Conservation (phyloP, 164 flowering plant genomes). For the Kingdonia uniflora region DNA sequence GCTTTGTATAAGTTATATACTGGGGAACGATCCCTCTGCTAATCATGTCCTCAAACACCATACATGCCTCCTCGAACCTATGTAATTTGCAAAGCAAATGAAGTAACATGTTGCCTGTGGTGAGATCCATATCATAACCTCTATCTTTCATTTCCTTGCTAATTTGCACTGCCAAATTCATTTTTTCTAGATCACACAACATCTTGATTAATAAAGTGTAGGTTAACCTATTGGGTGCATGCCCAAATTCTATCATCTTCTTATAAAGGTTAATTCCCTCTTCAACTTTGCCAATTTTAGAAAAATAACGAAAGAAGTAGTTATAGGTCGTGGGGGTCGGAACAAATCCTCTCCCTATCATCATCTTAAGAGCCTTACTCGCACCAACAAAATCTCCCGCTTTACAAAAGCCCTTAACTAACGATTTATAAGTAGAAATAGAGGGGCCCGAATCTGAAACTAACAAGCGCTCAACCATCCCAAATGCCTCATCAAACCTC, state of each 20-base stretch:
- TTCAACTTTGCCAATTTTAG: conserved; percentile 44
- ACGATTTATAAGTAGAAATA: conserved; percentile 62
- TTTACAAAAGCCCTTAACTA: conserved; percentile 29
- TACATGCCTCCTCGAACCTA: conserved; percentile 49
- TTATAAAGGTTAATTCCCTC: conserved; percentile 74
- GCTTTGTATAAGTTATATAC: conserved; percentile 49
- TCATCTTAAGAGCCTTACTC: conserved; percentile 66
- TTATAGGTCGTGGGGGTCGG: conserved; percentile 83
- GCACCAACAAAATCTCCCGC: conserved; percentile 21
- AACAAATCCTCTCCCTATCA: conserved; percentile 38
- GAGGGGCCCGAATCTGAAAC: conserved; percentile 53
- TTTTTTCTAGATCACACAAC: conserved; percentile 55
- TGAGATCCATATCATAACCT: conserved; percentile 63
- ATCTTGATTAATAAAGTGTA: conserved; percentile 67
- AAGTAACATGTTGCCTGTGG: conserved; percentile 61
- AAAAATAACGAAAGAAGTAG: conserved; percentile 52
- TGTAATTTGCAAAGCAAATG: conserved; percentile 63
- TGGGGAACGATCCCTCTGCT: conserved; percentile 57
- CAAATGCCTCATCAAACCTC: conserved; percentile 54
- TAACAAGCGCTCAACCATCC: conserved; percentile 37
- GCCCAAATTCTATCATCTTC: conserved; percentile 67
- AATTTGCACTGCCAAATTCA: conserved; percentile 54
- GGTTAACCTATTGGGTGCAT: conserved; percentile 54
- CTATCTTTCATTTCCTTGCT: conserved; percentile 61
- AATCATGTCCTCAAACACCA: conserved; percentile 60